These are phyloP conservation scores for Pyropia haitanensis DNA, from an alignment of 23 red algal species.

Conservation along the genomic window DNA sequence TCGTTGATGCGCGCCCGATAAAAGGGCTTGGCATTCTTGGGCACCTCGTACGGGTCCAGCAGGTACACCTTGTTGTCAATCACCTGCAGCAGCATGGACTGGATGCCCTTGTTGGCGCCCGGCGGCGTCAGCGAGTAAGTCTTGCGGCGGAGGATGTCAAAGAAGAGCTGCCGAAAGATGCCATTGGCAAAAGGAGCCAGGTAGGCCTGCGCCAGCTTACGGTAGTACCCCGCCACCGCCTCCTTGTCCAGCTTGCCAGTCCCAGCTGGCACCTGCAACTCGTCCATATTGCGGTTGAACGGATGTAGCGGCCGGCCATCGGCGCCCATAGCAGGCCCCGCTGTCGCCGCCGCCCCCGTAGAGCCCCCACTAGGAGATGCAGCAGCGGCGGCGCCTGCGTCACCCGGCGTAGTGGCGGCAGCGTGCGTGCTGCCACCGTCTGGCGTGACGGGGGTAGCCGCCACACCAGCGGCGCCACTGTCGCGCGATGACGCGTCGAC, in stretches of 20 bases:
- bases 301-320: conserved; percentile 6
- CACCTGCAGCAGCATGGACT: conserved; percentile 64
- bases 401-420: background rate
- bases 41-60: conserved; percentile 71
- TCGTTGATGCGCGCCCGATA: conserved; percentile 70
- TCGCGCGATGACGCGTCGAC: background rate
- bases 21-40: conserved; percentile 59
- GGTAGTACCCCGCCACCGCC: conserved; percentile 33
- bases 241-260: conserved; percentile 30
- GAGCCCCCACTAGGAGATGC: background rate
- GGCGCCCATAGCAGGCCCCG: too few relatives aligned
- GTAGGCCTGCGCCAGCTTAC: conserved; percentile 41
- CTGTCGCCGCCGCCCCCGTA: too few relatives aligned
- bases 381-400: background rate
- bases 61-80: conserved; percentile 50
- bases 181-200: conserved; percentile 40
- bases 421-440: background rate
- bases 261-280: conserved; percentile 28
- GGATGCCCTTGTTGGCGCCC: conserved; percentile 69
- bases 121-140: conserved; percentile 57
- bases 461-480: background rate
- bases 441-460: background rate
- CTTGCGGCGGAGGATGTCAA: conserved; percentile 37
- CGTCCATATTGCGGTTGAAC: conserved; percentile 36
- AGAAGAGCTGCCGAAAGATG: conserved; percentile 52